Base-by-base conservation (phyloP, 2,329 filamentous ascomycete species). In the Aspergillus fischeri region DNA sequence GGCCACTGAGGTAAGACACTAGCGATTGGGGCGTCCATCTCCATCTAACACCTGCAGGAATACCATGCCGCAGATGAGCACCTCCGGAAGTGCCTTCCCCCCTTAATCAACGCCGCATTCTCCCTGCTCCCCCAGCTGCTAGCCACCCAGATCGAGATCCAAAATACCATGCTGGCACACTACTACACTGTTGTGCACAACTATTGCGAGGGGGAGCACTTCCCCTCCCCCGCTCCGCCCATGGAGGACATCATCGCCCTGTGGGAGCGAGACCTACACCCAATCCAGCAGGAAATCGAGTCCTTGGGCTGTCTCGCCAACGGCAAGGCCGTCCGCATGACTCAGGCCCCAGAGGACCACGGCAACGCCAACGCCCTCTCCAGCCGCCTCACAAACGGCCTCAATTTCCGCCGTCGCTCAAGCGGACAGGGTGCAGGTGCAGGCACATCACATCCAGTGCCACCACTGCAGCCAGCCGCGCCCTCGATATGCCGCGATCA, bases 161-260 rank as follows among this genome's bases (percentile, higher is more conserved):
- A 93, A 72, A 92, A 92, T 70, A 84, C 86, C 49, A 78, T 94
- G 52, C 83, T 94, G 4, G 90, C 86, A 0, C 81, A 92, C 60
- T 86, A 91, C 64, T 94, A 94, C 74, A 94, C 90, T 1, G 81
- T 86, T 4, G 77, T 93, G 6, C 86, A 92, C 69, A 85, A 83
- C 56, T 94, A 88, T 72, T 91, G 87, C 63, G 80, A 86, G 63
- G 83, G 88, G 29, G 80, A 86, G 63, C 79, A 83, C 4, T 87
- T 92, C 65, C 87, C 88, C 0, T 88, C 87, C 49, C 88, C 89
- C 1, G 81, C 90, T 10, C 87, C 89, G 2, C 82, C 87, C 17
- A 87, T 92, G 78, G 84, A 87, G 27, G 83, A 89, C 52, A 85
- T 94, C 5, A 79, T 92, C 56, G 78, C 83, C 4, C 74, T 79